Conservation (phyloP, 306 rosid genomes). For the Ammopiptanthus mongolicus region DNA sequence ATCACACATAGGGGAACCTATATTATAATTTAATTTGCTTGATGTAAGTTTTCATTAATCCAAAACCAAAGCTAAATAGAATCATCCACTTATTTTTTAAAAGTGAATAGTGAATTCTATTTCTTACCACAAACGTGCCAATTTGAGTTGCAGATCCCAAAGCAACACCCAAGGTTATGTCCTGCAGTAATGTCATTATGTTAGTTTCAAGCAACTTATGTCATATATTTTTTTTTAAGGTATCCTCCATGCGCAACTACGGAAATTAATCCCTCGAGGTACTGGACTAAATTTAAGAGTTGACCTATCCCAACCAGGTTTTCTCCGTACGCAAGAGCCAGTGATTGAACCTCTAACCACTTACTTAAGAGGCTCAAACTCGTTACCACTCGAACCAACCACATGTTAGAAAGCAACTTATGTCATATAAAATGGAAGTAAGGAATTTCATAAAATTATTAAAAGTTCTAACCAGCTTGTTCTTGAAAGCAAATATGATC, state of each 20-base stretch:
- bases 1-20: constrained; percentile 83
- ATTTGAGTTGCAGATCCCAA: constrained; percentile 95
- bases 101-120: neutral
- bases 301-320: too few relatives aligned
- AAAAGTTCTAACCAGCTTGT: constrained; percentile 59
- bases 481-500: constrained; percentile 85
- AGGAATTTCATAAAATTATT: neutral
- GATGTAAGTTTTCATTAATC: neutral
- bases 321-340: too few relatives aligned
- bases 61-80: neutral
- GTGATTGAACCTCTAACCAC: too few relatives aligned
- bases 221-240: too few relatives aligned
- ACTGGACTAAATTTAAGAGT: too few relatives aligned
- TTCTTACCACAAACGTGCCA: constrained; percentile 71
- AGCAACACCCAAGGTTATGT: constrained; percentile 82
- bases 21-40: neutral
- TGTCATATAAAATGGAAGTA: neutral
- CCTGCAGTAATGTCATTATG: constrained; percentile 40
- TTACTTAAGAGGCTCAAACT: too few relatives aligned
- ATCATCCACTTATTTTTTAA: neutral
- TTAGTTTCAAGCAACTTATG: constrained; percentile 1
- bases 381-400: too few relatives aligned
- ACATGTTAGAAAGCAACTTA: too few relatives aligned
- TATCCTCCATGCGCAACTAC: too few relatives aligned
- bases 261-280: too few relatives aligned